Evolutionary conservation across 1,284 basidiomycete genomes (phyloP).

Genomic region (Entoloma clypeatum): DNA sequence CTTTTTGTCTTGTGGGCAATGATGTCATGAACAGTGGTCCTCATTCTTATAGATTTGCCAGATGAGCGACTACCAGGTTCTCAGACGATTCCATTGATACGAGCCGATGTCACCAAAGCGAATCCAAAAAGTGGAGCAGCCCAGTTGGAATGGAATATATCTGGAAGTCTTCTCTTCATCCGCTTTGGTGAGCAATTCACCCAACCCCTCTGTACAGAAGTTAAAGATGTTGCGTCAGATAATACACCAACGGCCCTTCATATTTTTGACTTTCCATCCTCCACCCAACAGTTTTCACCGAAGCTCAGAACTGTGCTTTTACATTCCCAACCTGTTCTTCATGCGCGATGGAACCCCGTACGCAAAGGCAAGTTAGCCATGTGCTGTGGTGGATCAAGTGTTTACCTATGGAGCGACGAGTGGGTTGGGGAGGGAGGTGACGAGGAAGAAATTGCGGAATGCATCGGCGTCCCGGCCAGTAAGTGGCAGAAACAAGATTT

Average conservation of each 20-base stretch:
- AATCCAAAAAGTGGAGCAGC: conserved; percentile 60
- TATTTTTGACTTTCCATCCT: conserved; percentile 60
- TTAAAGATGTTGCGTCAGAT: conserved; percentile 38
- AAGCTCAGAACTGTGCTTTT: conserved; percentile 61
- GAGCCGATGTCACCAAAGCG: conserved; percentile 54
- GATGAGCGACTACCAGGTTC: conserved; percentile 64
- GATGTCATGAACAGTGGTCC: neutral
- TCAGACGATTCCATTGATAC: conserved; percentile 45
- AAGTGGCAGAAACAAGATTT: conserved; percentile 26
- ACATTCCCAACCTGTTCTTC: conserved; percentile 56
- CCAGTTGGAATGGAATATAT: conserved; percentile 76
- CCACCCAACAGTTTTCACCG: conserved; percentile 51
- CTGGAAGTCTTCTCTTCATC: conserved; percentile 66
- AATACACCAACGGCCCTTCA: conserved; percentile 55
- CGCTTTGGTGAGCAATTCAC: conserved; percentile 52
- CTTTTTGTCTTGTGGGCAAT: conserved; percentile 71
- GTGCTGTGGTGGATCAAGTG: conserved; percentile 63
- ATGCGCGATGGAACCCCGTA: conserved; percentile 75
- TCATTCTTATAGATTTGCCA: conserved; percentile 23
- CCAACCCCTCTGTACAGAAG: neutral
- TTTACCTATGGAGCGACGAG: conserved; percentile 82
- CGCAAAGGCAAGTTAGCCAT: conserved; percentile 63
- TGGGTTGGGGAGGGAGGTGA: conserved; percentile 57
- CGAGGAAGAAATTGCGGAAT: conserved; percentile 75
- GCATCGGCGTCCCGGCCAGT: conserved; percentile 77